phyloP scores from a whole-genome alignment of 352 stramenopile species.

The Sclerospora graminicola region DNA sequence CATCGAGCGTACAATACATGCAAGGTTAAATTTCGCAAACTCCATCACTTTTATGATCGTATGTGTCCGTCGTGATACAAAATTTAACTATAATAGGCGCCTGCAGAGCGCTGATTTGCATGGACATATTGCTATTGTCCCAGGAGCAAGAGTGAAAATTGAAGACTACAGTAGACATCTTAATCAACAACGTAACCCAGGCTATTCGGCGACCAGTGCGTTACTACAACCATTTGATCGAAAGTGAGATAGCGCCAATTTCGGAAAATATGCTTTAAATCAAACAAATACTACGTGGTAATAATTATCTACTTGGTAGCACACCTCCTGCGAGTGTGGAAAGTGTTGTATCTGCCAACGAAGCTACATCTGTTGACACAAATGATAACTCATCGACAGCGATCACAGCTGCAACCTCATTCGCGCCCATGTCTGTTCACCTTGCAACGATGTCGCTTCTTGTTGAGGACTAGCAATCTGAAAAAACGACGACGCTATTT shows the following conservation, averaged over 20 bases:
- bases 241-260: slow-evolving; percentile 59
- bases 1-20: slow-evolving; percentile 91
- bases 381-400: slow-evolving; percentile 7
- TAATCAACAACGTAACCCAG: slow-evolving; percentile 96
- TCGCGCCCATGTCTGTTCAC: slow-evolving; percentile 64
- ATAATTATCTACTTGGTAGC: slow-evolving; percentile 32
- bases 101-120: slow-evolving; percentile 78
- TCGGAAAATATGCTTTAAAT: slow-evolving; percentile 33
- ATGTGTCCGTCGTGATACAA: slow-evolving; percentile 88
- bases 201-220: slow-evolving; percentile 86
- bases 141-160: slow-evolving; percentile 93
- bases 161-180: slow-evolving; percentile 90
- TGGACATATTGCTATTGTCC: slow-evolving; percentile 86
- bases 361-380: slow-evolving; percentile 20
- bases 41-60: slow-evolving; percentile 93
- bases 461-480: slow-evolving; percentile 78
- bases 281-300: slow-evolving; percentile 40
- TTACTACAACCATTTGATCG: slow-evolving; percentile 88
- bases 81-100: slow-evolving; percentile 90
- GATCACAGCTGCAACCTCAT: slow-evolving; percentile 4
- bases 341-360: slow-evolving; percentile 4
- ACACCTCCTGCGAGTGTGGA: background rate
- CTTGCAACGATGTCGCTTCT: slow-evolving; percentile 86
- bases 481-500: slow-evolving; percentile 42
- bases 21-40: slow-evolving; percentile 87